Conservation (phyloP, 2,329 filamentous ascomycete genomes). For the Colletotrichum sansevieriae region DNA sequence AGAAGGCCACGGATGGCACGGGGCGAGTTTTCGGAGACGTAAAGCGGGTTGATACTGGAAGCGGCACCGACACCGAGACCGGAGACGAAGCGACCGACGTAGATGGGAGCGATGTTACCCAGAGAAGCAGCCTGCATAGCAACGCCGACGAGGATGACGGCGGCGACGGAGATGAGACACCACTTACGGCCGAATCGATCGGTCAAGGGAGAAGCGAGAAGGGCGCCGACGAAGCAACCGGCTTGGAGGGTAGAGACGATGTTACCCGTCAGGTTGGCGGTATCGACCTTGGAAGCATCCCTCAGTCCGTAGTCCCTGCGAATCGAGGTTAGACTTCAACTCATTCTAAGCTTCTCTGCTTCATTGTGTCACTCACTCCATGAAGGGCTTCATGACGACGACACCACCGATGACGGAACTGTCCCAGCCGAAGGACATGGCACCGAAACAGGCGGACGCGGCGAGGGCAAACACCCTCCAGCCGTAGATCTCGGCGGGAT, state of each 20-base stretch:
- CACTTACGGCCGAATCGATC: slow-evolving; percentile 57
- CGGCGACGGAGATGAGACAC: slow-evolving; percentile 65
- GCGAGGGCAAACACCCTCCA: slow-evolving; percentile 76
- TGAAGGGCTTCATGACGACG: slow-evolving; percentile 70
- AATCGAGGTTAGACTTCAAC: slow-evolving; percentile 59
- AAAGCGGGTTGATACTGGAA: slow-evolving; percentile 59
- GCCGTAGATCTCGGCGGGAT: slow-evolving; percentile 77
- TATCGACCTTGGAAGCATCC: slow-evolving; percentile 34
- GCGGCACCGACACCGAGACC: slow-evolving; percentile 59
- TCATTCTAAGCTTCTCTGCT: background rate
- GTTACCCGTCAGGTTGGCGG: slow-evolving; percentile 45
- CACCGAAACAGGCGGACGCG: slow-evolving; percentile 65
- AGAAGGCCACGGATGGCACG: slow-evolving; percentile 59
- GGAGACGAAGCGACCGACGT: slow-evolving; percentile 70
- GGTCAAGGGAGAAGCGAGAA: slow-evolving; percentile 53
- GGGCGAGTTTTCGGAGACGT: slow-evolving; percentile 60
- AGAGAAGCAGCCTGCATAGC: slow-evolving; percentile 71
- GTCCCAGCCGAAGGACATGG: slow-evolving; percentile 71
- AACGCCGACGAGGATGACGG: slow-evolving; percentile 69
- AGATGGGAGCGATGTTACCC: slow-evolving; percentile 71
- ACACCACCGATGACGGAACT: slow-evolving; percentile 78
- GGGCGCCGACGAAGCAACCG: slow-evolving; percentile 48
- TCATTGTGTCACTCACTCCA: slow-evolving; percentile 52
- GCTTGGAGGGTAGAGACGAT: slow-evolving; percentile 47
- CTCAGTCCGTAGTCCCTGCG: slow-evolving; percentile 50